Percentiles rank a stretch among this genome's conserved stretches.
These are phyloP conservation scores for Syzygium oleosum DNA, from an alignment of 345 rosid genomes.

Conservation along the genomic window DNA sequence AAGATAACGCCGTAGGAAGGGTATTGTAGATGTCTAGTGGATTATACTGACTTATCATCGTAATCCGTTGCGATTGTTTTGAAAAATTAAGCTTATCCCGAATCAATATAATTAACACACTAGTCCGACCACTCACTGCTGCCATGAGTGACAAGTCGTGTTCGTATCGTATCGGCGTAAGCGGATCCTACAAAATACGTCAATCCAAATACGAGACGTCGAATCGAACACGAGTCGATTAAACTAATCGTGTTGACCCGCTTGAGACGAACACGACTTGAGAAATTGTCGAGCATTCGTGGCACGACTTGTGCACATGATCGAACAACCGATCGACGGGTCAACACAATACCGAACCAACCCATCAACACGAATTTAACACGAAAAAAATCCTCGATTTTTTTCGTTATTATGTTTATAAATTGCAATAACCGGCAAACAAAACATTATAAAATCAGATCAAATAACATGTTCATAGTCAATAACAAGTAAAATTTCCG, in stretches of 20 bases:
- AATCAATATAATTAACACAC: too few relatives aligned
- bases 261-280: background rate
- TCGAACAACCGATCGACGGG: background rate
- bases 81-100: background rate
- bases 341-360: background rate
- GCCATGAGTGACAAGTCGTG: fast-evolving
- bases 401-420: background rate
- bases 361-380: background rate
- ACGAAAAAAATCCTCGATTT: background rate
- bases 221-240: background rate
- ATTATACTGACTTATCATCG: too few relatives aligned
- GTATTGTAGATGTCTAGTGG: background rate
- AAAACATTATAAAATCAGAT: background rate
- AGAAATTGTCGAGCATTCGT: background rate
- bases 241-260: background rate
- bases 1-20: too few relatives aligned
- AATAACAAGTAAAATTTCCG: background rate
- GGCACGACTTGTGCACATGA: background rate
- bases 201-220: background rate
- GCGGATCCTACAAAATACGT: background rate
- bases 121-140: too few relatives aligned
- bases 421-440: background rate
- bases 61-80: too few relatives aligned
- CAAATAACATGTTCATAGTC: background rate
- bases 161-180: background rate